Base-by-base conservation (phyloP, 441 rosid species). In the Omphalea diandra region DNA sequence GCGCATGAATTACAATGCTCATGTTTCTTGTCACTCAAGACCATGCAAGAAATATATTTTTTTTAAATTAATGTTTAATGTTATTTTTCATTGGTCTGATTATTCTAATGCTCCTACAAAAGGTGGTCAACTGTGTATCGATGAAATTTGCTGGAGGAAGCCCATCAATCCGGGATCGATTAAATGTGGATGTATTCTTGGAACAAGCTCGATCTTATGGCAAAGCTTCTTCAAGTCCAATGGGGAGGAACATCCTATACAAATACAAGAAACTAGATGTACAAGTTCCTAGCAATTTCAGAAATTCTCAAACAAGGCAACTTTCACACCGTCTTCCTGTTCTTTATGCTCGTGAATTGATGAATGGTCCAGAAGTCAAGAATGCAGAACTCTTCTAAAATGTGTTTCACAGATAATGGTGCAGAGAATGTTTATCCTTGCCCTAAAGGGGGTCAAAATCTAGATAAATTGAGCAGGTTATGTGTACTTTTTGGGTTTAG, bases 181-280 rank as follows among this genome's bases (percentile, higher is more conserved):
- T 90, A 73, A 94, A 88, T 35, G 97, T 90, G 50, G 99, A 91
- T 56, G 97, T 97, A 26, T 94, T 94, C 82, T 78, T 91, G 81
- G 97, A 94, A 79, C 97, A 94, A 87, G 98, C 98, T 62, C 96
- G 96, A 60, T 87, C 97, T 58, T 94, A 94, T 67, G 97, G 92
- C 54, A 84, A 79, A 82, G 98, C 98, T 77, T 89, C 98, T 83
- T 88, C 97, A 44, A 91, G 85, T 78, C 96, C 96, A 60, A 52
- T 86, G 33, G 98, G 97, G 57, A 82, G 89, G 40, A 71, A 52
- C 15, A 63, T 61, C 43, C 67, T 24, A 0, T 64, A 63, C 49
- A 26, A 60, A 67, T 40, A 66, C 38, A 27, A 20, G 12, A 35
- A 67, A 29, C 24, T 24, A 50, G 27, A 15, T 17, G 3, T 70